A percentile compares a stretch with the other conserved stretches of the same genome.
These are phyloP conservation scores for Colletotrichum abscissum DNA, from an alignment of 2,329 filamentous ascomycete genomes.

Conservation along the genomic window DNA sequence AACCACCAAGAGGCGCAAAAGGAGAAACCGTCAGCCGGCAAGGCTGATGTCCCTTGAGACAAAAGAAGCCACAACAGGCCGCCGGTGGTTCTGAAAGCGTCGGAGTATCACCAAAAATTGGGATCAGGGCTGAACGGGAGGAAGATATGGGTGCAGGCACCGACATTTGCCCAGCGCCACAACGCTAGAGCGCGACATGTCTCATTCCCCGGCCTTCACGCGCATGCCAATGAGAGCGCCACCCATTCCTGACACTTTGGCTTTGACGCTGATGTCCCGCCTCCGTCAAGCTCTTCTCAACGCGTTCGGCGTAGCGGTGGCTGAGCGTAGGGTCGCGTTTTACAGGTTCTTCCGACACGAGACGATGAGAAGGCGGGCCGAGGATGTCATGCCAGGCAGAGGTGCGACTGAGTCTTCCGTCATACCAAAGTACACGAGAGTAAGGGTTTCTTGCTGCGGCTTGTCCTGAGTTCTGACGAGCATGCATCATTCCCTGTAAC, in stretches of 20 bases:
- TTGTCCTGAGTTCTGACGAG: not conserved
- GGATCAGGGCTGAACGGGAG: no score
- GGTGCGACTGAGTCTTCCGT: not conserved
- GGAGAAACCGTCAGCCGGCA: no score
- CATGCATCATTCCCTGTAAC: not conserved
- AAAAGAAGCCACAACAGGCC: not conserved
- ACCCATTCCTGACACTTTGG: not conserved
- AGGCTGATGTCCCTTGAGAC: not conserved
- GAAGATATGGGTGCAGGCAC: not conserved
- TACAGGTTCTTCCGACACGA: not conserved
- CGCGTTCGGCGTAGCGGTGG: constrained; percentile 23
- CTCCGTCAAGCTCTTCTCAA: not conserved
- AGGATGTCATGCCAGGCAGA: not conserved
- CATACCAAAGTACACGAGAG: not conserved
- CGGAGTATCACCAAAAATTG: no score
- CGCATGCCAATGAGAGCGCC: constrained; percentile 3
- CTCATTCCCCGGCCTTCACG: not conserved
- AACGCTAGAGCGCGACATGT: not conserved
- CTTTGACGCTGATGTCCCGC: constrained; percentile 8
- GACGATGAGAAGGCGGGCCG: not conserved
- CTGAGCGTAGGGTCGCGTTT: constrained; percentile 13
- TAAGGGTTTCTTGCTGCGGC: not conserved
- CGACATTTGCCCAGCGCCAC: not conserved
- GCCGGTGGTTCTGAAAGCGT: not conserved
- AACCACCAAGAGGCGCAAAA: not conserved